phyloP scores from a whole-genome alignment of 768 basidiomycete genomes.

The Chalciporus piperatus region DNA sequence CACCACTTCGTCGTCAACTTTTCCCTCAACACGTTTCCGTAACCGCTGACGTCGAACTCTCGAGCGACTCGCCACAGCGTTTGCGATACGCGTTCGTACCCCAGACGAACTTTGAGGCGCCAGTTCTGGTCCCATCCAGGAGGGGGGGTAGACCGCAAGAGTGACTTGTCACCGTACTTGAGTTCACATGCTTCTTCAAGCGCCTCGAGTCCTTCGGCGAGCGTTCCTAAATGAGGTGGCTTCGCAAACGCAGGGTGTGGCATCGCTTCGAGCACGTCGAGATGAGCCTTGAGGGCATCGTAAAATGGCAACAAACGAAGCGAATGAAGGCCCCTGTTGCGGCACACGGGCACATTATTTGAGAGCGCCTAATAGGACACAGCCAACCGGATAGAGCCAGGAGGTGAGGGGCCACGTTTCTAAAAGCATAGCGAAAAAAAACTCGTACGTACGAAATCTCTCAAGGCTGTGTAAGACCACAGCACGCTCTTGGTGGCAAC shows the following conservation, averaged over 20 bases:
- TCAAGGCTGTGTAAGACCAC: conserved; percentile 75
- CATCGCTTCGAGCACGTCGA: conserved; percentile 58
- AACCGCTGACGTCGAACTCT: conserved; percentile 72
- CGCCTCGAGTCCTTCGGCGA: conserved; percentile 55
- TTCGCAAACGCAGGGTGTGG: conserved; percentile 58
- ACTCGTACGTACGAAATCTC: conserved; percentile 60
- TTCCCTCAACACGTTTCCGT: conserved; percentile 65
- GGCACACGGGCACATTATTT: conserved; percentile 65
- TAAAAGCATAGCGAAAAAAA: neutral
- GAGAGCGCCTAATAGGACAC: conserved; percentile 53
- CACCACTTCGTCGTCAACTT: conserved; percentile 77
- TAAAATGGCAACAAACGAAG: conserved; percentile 61
- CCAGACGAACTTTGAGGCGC: conserved; percentile 55
- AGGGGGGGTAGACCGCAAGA: conserved; percentile 28
- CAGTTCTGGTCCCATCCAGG: conserved; percentile 56
- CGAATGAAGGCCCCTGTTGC: conserved; percentile 64
- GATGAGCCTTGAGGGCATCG: conserved; percentile 56
- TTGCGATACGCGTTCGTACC: conserved; percentile 62
- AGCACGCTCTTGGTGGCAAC: conserved; percentile 78
- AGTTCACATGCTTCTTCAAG: conserved; percentile 65
- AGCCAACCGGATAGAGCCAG: neutral
- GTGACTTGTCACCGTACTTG: conserved; percentile 45
- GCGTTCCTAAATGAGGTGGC: conserved; percentile 60
- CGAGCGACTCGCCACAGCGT: conserved; percentile 68
- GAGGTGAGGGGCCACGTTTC: neutral